Percentiles rank a stretch among this genome's conserved stretches.
phyloP scores from a whole-genome alignment of 2,329 filamentous ascomycete genomes.

The Botrytis cinerea region DNA sequence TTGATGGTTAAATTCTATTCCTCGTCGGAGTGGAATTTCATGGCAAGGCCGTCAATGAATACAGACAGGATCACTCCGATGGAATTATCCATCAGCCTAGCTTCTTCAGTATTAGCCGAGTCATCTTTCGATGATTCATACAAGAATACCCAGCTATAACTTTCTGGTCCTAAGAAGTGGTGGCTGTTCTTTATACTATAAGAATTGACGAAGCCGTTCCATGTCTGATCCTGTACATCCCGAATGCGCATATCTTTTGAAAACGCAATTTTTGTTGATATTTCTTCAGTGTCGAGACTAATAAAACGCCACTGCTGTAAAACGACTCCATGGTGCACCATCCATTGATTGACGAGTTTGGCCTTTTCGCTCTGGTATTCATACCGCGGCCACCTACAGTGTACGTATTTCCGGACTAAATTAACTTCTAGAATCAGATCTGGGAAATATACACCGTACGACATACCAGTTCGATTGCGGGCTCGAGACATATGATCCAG shows the following conservation, averaged over 20 bases:
- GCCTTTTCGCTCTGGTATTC: background rate
- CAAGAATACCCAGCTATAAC: background rate
- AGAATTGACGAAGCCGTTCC: too few species aligned
- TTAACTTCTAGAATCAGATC: background rate
- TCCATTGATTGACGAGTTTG: background rate
- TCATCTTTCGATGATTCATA: too few species aligned
- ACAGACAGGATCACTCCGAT: background rate
- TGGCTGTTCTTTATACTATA: too few species aligned
- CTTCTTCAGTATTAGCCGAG: too few species aligned
- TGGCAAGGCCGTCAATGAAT: background rate
- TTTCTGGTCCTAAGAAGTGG: background rate
- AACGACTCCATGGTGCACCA: background rate
- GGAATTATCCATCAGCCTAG: background rate
- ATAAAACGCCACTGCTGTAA: background rate
- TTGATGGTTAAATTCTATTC: background rate
- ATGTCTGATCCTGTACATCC: background rate
- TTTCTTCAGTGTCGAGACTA: background rate
- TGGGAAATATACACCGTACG: background rate
- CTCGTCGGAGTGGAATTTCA: accelerated
- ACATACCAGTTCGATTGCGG: accelerated
- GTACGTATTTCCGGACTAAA: background rate
- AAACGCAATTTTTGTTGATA: background rate
- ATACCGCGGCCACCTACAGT: background rate
- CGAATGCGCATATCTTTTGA: background rate
- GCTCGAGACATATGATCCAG: background rate